A percentile compares a stretch with the other conserved stretches of the same genome.
Evolutionary conservation across 1,139 yeast species (phyloP).

Genomic region (Geotrichum bryndzae): DNA sequence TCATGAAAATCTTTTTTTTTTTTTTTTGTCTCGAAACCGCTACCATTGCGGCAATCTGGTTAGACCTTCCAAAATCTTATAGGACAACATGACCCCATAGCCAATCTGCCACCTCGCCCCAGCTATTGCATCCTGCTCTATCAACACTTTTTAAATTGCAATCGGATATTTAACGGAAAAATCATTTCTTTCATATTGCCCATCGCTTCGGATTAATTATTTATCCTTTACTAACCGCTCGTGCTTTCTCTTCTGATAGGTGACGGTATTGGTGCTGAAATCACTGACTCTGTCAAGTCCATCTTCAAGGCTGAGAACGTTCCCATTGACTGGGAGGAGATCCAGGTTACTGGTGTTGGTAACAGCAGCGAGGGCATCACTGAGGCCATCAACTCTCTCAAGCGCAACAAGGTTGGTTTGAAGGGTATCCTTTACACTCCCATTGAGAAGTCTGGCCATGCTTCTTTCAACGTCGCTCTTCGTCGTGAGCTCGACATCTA

Average conservation of each 20-base stretch:
- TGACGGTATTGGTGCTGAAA: slow-evolving; percentile 97
- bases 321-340: slow-evolving; percentile 92
- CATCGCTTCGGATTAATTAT: slow-evolving; percentile 3
- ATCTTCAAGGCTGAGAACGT: slow-evolving; percentile 80
- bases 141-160: not conserved
- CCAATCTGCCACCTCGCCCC: not conserved
- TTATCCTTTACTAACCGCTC: slow-evolving; percentile 5
- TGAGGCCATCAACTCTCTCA: slow-evolving; percentile 85
- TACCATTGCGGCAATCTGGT: not conserved
- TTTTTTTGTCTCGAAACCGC: not conserved
- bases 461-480: slow-evolving; percentile 89
- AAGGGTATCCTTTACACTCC: slow-evolving; percentile 96
- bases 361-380: slow-evolving; percentile 54
- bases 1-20: not conserved
- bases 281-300: slow-evolving; percentile 86
- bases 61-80: not conserved
- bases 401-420: slow-evolving; percentile 94
- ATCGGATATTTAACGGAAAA: slow-evolving; percentile 1
- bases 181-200: not conserved
- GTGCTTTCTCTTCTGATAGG: slow-evolving; percentile 31
- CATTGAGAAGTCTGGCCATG: slow-evolving; percentile 62
- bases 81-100: not conserved
- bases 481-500: slow-evolving; percentile 94
- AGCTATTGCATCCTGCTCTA: not conserved
- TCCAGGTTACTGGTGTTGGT: slow-evolving; percentile 78